Percentiles rank a stretch among this genome's conserved stretches.
Evolutionary conservation across 345 rosid genomes (phyloP).

Genomic region (Aquilaria malaccensis): DNA sequence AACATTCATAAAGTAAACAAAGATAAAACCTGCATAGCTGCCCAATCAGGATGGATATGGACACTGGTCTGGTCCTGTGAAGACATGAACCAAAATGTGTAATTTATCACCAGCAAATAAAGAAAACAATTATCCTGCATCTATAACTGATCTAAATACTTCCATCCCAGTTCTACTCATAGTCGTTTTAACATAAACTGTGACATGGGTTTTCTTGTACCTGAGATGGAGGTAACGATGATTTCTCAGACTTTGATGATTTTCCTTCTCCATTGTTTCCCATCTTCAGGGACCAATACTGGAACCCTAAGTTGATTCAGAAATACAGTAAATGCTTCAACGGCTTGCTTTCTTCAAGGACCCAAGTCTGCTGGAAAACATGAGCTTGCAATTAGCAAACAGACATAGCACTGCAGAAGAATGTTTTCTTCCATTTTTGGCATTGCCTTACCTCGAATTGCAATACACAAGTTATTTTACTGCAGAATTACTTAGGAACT

Average conservation of each 20-base stretch:
- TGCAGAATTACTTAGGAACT: no score
- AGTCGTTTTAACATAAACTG: no score
- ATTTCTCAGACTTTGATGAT: constrained; percentile 45
- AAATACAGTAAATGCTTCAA: background rate
- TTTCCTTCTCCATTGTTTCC: constrained; percentile 74
- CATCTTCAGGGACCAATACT: constrained; percentile 37
- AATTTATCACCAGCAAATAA: no score
- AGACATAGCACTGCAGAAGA: no score
- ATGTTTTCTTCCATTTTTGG: no score
- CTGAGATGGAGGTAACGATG: constrained; percentile 52
- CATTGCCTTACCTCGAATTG: no score
- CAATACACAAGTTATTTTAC: no score
- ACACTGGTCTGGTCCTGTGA: constrained; percentile 68
- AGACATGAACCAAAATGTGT: constrained; percentile 6
- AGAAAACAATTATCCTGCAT: no score
- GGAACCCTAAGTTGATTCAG: background rate
- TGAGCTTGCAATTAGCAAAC: no score
- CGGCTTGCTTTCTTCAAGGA: constrained; percentile 3
- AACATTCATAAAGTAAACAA: constrained; percentile 15
- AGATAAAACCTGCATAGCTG: constrained; percentile 67
- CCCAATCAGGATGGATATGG: constrained; percentile 88
- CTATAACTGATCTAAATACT: no score
- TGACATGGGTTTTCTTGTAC: constrained; percentile 16
- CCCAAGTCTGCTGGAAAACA: background rate
- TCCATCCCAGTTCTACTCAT: no score